These are phyloP conservation scores for Sporothrix protearum DNA, from an alignment of 2,329 filamentous ascomycete genomes.

Conservation along the genomic window DNA sequence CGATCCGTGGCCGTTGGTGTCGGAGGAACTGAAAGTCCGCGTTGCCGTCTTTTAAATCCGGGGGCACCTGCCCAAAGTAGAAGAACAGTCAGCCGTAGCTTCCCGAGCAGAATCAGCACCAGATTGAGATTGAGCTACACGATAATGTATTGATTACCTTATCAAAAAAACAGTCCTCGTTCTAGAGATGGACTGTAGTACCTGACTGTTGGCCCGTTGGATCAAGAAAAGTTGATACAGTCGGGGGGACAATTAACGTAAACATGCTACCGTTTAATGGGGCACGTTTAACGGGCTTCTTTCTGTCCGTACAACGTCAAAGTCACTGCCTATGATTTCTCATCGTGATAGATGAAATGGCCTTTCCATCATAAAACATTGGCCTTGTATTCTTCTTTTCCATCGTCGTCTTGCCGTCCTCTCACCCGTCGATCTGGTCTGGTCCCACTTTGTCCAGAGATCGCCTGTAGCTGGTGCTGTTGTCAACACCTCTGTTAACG, in stretches of 20 bases:
- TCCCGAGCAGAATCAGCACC: neutral
- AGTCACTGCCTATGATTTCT: neutral
- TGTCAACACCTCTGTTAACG: slow-evolving; percentile 2
- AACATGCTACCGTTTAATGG: neutral
- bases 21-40: neutral
- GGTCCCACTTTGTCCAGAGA: neutral
- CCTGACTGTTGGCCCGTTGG: neutral
- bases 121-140: neutral
- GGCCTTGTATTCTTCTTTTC: neutral
- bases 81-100: neutral
- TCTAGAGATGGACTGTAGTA: neutral
- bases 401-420: neutral
- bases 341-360: neutral
- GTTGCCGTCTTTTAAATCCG: neutral
- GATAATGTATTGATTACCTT: neutral
- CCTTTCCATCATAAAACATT: neutral
- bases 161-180: neutral
- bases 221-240: too few relatives aligned
- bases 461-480: neutral
- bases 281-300: too few relatives aligned
- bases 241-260: neutral
- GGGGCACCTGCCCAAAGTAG: neutral
- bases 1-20: neutral
- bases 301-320: neutral
- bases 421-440: neutral